Percentiles rank a stretch among this genome's conserved stretches.
Evolutionary conservation across 805 yeast species (phyloP).

Genomic region (Saccharomycopsis lassenensis): DNA sequence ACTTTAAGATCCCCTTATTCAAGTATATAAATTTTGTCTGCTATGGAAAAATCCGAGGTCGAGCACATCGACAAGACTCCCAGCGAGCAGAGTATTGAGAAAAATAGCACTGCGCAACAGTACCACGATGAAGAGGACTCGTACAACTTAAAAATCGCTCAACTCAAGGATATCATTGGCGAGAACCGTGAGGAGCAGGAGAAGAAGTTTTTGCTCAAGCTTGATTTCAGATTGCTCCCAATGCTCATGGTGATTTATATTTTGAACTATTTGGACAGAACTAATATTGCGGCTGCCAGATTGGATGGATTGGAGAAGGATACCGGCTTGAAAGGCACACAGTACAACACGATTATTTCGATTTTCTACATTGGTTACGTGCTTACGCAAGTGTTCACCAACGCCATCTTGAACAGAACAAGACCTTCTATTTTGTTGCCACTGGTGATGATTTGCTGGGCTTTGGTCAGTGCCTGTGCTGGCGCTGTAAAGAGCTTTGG

Average conservation of each 20-base stretch:
- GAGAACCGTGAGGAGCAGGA: conserved; percentile 37
- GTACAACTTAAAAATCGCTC: conserved; percentile 3
- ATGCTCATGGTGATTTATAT: conserved; percentile 40
- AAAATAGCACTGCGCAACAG: too few relatives aligned
- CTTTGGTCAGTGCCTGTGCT: conserved; percentile 30
- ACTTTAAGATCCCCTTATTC: too few relatives aligned
- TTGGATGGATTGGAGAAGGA: conserved; percentile 39
- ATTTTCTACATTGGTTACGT: conserved; percentile 36
- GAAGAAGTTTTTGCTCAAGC: conserved; percentile 32
- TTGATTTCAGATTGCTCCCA: conserved; percentile 41
- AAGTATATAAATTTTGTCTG: too few relatives aligned
- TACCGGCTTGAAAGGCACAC: conserved; percentile 30
- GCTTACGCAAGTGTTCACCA: conserved; percentile 38
- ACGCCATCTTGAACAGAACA: conserved; percentile 32
- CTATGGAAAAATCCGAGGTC: too few relatives aligned
- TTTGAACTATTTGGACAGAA: conserved; percentile 40
- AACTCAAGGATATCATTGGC: conserved; percentile 12
- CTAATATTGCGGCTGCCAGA: conserved; percentile 37
- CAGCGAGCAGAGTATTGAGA: too few relatives aligned
- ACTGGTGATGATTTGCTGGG: conserved; percentile 29
- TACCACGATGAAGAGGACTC: background rate
- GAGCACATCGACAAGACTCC: too few relatives aligned
- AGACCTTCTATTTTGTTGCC: conserved; percentile 45
- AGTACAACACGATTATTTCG: conserved; percentile 42
- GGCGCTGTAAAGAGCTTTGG: conserved; percentile 35